phyloP scores from a whole-genome alignment of 2,329 filamentous ascomycete species.

The Fusarium sp. region DNA sequence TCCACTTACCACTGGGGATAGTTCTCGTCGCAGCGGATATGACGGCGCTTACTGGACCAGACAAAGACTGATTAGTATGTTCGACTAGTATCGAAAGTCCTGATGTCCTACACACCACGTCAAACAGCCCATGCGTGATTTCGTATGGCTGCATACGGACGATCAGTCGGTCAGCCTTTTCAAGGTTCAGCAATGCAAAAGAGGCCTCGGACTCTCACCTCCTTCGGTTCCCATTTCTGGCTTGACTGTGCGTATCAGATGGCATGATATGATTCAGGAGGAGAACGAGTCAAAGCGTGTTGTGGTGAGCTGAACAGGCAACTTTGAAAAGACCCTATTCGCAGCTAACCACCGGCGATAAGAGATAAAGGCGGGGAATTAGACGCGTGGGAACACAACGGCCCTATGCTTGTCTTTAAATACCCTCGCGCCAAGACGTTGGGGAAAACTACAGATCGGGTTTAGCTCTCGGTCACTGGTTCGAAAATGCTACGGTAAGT shows the following conservation, averaged over 20 bases:
- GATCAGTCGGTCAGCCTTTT: background rate
- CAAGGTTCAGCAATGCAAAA: background rate
- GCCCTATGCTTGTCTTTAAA: constrained; percentile 16
- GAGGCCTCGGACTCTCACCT: constrained; percentile 6
- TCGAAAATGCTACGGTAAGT: background rate
- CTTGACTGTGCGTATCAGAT: background rate
- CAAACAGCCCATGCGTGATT: constrained; percentile 28
- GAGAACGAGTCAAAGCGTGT: background rate
- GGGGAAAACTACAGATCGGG: background rate
- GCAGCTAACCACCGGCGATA: background rate
- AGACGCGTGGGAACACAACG: constrained; percentile 9
- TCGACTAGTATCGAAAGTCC: background rate
- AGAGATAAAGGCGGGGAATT: background rate
- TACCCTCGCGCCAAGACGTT: constrained; percentile 13
- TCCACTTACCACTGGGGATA: constrained; percentile 27
- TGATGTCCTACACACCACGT: constrained; percentile 20
- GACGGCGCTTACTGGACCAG: constrained; percentile 21
- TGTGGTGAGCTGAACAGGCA: background rate
- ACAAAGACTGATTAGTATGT: constrained; percentile 9
- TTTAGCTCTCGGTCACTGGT: background rate
- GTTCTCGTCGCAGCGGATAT: constrained; percentile 25
- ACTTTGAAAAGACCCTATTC: background rate
- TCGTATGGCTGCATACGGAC: constrained; percentile 15
- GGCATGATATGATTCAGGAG: constrained; percentile 1
- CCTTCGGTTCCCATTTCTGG: constrained; percentile 16